Evolutionary conservation across 176 grass and related monocot genomes (phyloP).

Genomic region (Musa beccarii): DNA sequence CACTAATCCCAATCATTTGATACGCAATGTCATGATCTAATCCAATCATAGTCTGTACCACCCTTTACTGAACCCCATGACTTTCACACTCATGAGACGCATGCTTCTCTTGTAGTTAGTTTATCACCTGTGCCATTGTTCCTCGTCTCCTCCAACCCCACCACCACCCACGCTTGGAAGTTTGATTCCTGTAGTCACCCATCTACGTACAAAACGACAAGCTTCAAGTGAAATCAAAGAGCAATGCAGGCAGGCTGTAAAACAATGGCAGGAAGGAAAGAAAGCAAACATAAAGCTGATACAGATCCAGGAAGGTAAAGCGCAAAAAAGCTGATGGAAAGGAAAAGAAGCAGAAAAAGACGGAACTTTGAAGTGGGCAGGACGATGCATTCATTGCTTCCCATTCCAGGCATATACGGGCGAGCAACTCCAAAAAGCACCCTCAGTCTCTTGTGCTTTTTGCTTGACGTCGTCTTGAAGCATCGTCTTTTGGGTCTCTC

Average conservation of each 20-base stretch:
- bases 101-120: background rate
- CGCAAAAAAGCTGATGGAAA: background rate
- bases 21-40: background rate
- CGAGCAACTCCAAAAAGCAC: no score
- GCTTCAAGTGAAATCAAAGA: background rate
- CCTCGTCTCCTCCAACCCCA: background rate
- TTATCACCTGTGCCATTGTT: background rate
- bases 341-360: background rate
- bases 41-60: background rate
- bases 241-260: background rate
- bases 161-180: background rate
- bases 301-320: background rate
- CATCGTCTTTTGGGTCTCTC: no score
- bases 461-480: no score
- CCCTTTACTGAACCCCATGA: background rate
- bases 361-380: background rate
- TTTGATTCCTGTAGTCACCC: background rate
- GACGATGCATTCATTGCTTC: background rate
- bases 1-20: constrained; percentile 1
- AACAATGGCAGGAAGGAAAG: background rate
- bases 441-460: no score
- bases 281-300: background rate
- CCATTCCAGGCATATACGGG: background rate
- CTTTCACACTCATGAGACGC: background rate
- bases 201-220: background rate